phyloP scores from a whole-genome alignment of 2,329 filamentous ascomycete species.

The Botrytis galanthina region DNA sequence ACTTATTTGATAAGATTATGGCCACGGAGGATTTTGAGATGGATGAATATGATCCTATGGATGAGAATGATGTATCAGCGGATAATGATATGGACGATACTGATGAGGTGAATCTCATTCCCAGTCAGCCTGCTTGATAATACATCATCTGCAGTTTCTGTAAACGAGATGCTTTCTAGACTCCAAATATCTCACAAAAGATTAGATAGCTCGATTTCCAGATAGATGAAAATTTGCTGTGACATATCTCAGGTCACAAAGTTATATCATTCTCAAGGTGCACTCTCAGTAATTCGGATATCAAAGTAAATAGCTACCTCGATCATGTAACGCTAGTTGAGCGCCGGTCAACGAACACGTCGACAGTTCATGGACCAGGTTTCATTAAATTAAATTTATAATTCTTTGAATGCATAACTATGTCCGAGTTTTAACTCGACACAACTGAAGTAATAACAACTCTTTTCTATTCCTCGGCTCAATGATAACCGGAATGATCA shows the following conservation, averaged over 20 bases:
- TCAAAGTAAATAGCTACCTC: not conserved
- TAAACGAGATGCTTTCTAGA: not conserved
- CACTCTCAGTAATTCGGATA: not conserved
- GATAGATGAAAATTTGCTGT: not conserved
- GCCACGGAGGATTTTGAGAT: no score
- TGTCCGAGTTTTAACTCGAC: not conserved
- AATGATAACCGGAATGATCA: not conserved
- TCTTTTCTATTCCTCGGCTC: not conserved
- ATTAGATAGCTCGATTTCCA: not conserved
- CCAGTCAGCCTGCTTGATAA: not conserved
- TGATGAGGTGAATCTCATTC: not conserved
- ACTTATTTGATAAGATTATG: not conserved
- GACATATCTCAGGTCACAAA: not conserved
- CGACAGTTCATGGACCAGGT: accelerated
- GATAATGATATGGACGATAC: not conserved
- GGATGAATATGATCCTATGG: not conserved
- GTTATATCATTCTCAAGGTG: not conserved
- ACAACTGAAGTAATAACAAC: accelerated
- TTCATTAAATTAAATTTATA: not conserved
- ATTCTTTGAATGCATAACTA: not conserved
- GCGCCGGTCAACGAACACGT: accelerated
- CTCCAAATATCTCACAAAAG: not conserved
- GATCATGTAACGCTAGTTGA: not conserved
- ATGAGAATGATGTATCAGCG: not conserved
- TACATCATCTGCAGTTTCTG: not conserved